These are phyloP conservation scores for Fusarium tupiense DNA, from an alignment of 2,329 filamentous ascomycete genomes.

Conservation along the genomic window DNA sequence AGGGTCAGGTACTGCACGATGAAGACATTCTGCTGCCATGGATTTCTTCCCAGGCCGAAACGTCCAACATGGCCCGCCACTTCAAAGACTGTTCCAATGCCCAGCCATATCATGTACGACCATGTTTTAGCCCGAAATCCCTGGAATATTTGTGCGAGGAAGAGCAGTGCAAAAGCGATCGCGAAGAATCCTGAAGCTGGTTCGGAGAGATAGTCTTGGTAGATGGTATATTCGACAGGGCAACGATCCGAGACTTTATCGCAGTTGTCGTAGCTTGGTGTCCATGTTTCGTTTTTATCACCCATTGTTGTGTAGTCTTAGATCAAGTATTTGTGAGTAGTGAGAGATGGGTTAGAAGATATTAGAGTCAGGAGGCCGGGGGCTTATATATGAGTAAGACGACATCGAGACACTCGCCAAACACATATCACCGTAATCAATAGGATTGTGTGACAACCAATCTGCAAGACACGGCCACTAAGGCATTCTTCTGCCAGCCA, in stretches of 20 bases:
- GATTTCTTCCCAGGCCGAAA: conserved; percentile 50
- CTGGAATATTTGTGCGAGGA: conserved; percentile 47
- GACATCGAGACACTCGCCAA: not conserved
- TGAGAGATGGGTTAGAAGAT: not conserved
- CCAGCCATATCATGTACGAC: conserved; percentile 49
- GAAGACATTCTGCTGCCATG: conserved; percentile 53
- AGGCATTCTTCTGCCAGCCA: not conserved
- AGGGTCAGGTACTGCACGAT: conserved; percentile 54
- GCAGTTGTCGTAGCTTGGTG: conserved; percentile 29
- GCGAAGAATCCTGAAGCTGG: conserved; percentile 46
- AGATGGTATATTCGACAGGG: conserved; percentile 39
- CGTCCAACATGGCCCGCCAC: conserved; percentile 54
- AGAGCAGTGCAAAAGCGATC: conserved; percentile 47
- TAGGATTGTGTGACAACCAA: not conserved
- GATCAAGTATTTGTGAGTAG: not conserved
- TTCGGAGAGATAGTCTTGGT: conserved; percentile 36
- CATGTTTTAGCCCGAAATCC: conserved; percentile 51
- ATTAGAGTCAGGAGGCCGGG: not conserved
- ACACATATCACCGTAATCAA: not conserved
- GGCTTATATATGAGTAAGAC: conserved; percentile 3
- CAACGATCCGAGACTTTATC: conserved; percentile 37
- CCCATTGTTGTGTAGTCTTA: not conserved
- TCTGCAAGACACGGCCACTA: not conserved
- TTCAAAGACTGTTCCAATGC: conserved; percentile 52
- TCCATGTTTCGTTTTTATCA: conserved; percentile 8